These are phyloP conservation scores for Lagenaria siceraria DNA, from an alignment of 306 rosid species.

Conservation along the genomic window DNA sequence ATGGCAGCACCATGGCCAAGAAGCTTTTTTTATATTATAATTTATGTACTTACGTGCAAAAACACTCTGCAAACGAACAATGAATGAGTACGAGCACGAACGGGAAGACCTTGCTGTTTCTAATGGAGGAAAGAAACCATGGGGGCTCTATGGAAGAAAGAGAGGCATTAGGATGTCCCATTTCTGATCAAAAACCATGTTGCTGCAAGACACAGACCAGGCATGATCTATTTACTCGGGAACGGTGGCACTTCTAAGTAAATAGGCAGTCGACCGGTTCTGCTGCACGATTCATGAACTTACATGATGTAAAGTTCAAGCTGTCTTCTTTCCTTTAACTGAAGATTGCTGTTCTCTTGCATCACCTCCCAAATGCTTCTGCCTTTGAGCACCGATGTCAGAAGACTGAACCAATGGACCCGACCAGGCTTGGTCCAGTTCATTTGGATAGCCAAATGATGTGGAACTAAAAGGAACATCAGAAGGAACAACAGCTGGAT, in stretches of 20 bases:
- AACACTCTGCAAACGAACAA: neutral
- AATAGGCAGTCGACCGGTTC: neutral
- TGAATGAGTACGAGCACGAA: neutral
- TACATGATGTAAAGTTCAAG: neutral
- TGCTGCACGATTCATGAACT: neutral
- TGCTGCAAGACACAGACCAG: neutral
- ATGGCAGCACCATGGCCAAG: slow-evolving; percentile 1
- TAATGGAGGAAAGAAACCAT: neutral
- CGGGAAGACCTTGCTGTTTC: neutral
- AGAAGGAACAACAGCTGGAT: slow-evolving; percentile 57
- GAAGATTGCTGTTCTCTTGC: slow-evolving; percentile 21
- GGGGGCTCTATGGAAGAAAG: neutral
- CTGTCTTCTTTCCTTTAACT: slow-evolving; percentile 46
- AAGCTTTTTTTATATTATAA: neutral
- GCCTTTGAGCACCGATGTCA: slow-evolving; percentile 34
- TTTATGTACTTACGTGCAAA: neutral
- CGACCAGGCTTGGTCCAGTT: slow-evolving; percentile 66
- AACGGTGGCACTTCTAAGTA: neutral
- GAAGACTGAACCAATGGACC: slow-evolving; percentile 64
- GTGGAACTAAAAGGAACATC: slow-evolving; percentile 57
- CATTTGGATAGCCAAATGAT: slow-evolving; percentile 51
- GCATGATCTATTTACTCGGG: neutral
- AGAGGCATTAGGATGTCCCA: neutral
- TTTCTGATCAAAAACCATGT: neutral
- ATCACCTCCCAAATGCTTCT: slow-evolving; percentile 38